A percentile compares a stretch with the other conserved stretches of the same genome.
Evolutionary conservation across 495 filamentous ascomycete genomes (phyloP).

Genomic region (Aspergillus olivimuriae): DNA sequence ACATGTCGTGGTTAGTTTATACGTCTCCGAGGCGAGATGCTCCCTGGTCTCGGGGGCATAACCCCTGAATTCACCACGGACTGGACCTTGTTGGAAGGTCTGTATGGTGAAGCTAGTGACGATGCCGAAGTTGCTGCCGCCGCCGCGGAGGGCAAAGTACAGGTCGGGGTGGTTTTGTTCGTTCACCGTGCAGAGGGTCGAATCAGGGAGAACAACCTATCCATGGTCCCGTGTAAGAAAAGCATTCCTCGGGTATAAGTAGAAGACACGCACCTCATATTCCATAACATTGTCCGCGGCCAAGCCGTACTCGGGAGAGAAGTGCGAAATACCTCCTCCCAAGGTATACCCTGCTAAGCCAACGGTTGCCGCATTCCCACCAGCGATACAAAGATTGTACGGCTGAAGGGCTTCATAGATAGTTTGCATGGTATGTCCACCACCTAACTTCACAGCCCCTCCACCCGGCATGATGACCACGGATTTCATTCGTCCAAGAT

Average conservation of each 20-base stretch:
- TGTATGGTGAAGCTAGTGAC: slow-evolving; percentile 7
- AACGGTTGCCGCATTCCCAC: slow-evolving; percentile 46
- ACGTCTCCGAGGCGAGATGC: slow-evolving; percentile 25
- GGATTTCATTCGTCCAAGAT: slow-evolving; percentile 35
- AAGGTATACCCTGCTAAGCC: slow-evolving; percentile 48
- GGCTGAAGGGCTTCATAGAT: slow-evolving; percentile 43
- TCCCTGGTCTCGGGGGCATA: slow-evolving; percentile 32
- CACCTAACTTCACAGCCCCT: slow-evolving; percentile 10
- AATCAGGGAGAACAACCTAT: slow-evolving; percentile 29
- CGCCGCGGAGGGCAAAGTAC: slow-evolving; percentile 22
- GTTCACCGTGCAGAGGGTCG: slow-evolving; percentile 26
- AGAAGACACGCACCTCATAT: slow-evolving; percentile 30
- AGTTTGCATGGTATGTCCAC: slow-evolving; percentile 19
- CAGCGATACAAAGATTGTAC: slow-evolving; percentile 40
- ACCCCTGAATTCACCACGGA: slow-evolving; percentile 29
- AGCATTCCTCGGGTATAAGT: too few species aligned
- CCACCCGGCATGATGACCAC: slow-evolving; percentile 29
- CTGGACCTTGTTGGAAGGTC: not conserved
- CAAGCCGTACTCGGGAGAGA: slow-evolving; percentile 37
- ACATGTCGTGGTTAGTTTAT: slow-evolving; percentile 24
- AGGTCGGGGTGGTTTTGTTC: slow-evolving; percentile 23
- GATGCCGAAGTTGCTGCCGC: slow-evolving; percentile 11
- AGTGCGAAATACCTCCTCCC: slow-evolving; percentile 23
- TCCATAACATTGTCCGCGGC: slow-evolving; percentile 40
- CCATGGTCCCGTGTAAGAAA: not conserved